These are phyloP conservation scores for Mycena filopes DNA, from an alignment of 768 basidiomycete species.

Conservation along the genomic window DNA sequence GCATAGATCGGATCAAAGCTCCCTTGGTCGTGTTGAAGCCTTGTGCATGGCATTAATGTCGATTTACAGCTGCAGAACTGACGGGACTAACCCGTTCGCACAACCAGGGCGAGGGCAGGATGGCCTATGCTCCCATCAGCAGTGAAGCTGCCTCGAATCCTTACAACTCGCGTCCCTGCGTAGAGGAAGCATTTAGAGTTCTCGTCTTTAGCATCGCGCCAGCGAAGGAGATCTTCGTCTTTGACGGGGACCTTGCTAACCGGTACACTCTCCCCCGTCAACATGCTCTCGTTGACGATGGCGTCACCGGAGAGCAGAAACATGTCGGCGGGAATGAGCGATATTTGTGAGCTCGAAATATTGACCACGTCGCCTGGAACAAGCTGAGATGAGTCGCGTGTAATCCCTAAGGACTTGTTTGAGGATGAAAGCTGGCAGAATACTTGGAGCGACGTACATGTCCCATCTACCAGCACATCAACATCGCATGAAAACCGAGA, in stretches of 20 bases:
- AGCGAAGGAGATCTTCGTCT: constrained; percentile 77
- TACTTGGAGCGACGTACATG: constrained; percentile 62
- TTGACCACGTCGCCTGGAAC: constrained; percentile 95
- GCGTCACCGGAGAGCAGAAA: constrained; percentile 95
- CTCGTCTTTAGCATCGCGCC: constrained; percentile 78
- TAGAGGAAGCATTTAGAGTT: constrained; percentile 88
- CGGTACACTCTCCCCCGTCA: constrained; percentile 98
- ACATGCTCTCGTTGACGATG: constrained; percentile 99
- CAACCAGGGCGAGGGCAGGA: constrained; percentile 85
- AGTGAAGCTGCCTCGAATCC: constrained; percentile 74
- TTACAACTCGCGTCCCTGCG: constrained; percentile 89
- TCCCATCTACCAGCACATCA: constrained; percentile 71
- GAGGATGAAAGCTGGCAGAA: constrained; percentile 9
- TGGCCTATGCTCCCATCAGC: constrained; percentile 61
- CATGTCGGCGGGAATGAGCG: constrained; percentile 88
- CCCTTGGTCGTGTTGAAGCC: constrained; percentile 99
- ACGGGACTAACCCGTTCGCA: constrained; percentile 75
- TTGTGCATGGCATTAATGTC: constrained; percentile 37
- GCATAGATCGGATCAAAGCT: constrained; percentile 94
- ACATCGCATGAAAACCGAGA: constrained; percentile 88
- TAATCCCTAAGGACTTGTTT: constrained; percentile 63
- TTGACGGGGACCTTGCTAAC: constrained; percentile 91
- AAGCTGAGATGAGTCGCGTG: constrained; percentile 78
- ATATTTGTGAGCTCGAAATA: constrained; percentile 78
- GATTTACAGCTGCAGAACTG: background rate